Conservation (phyloP, 768 basidiomycete species). For the Mycena polygramma region DNA sequence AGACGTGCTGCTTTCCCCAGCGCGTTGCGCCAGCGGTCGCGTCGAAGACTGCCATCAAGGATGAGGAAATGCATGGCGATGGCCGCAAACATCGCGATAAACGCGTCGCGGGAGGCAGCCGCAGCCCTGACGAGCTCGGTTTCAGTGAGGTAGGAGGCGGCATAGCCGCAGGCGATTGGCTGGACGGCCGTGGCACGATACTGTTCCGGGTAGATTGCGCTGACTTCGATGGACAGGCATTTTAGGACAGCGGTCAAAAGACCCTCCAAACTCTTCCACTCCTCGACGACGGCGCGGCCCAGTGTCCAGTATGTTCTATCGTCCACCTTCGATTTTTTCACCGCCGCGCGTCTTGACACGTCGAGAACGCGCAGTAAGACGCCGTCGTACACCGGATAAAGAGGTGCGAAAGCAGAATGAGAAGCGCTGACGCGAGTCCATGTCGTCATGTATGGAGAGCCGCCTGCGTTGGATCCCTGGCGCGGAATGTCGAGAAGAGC, state of each 20-base stretch:
- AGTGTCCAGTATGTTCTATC: not conserved
- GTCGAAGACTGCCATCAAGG: not conserved
- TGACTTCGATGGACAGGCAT: not conserved
- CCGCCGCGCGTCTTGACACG: not conserved
- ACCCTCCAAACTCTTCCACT: constrained; percentile 5
- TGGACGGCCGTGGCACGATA: not conserved
- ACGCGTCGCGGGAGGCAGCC: constrained; percentile 8
- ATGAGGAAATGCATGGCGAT: constrained; percentile 1
- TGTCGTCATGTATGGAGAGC: constrained; percentile 1
- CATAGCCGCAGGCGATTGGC: not conserved
- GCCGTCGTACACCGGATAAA: constrained; percentile 3
- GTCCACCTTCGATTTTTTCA: not conserved
- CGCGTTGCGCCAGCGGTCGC: not conserved
- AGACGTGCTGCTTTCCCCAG: not conserved
- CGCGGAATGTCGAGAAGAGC: constrained; percentile 5
- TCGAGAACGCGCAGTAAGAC: constrained; percentile 6
- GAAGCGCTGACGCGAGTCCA: not conserved
- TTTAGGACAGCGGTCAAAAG: not conserved
- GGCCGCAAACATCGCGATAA: constrained; percentile 6
- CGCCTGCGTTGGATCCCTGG: not conserved
- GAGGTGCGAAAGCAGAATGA: constrained; percentile 2
- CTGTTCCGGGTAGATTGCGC: not conserved
- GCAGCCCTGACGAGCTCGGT: not conserved
- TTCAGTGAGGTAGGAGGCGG: not conserved
- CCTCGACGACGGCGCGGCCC: not conserved